Base-by-base conservation (phyloP, 768 basidiomycete species). In the Rhodosporidiobolus odoratus region DNA sequence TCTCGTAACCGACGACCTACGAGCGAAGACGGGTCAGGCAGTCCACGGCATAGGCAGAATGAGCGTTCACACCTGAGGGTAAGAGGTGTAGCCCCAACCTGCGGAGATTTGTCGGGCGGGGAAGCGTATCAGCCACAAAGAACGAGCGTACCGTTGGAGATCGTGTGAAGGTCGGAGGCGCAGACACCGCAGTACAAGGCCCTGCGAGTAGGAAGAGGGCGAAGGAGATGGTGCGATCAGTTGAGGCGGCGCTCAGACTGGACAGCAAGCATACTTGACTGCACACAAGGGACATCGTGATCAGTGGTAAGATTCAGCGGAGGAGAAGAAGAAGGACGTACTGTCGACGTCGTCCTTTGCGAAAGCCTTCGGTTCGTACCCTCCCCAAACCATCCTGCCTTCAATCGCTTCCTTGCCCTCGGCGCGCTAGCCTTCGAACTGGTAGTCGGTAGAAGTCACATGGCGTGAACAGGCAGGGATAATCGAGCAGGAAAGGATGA, bases 301-400 rank as follows among this genome's bases (percentile, higher is more conserved):
- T 54, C 52, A 54, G 52, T 34, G 35, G 19, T 4, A 7, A 13
- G n/a, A 30, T n/a, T n/a, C n/a, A 30, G 27, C 9, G 52, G 10
- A 53, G 27, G 27, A 53, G 52, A 53, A 53, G 27, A 19, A 23
- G 52, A 27, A 30, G 23, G 23, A n/a, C 60, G 45, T 48, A 68
- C 19, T 53, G 62, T 87, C 86, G 62, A 87, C 80, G 74, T 88
- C 86, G 69, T 83, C 80, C 34, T 85, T 82, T 4, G 81, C 81
- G 68, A 81, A 81, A 10, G 77, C 77, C 79, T 87, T 87, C 23
- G 86, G 85, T 73, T 83, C 75, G 78, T 84, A 85, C 48, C 77
- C 76, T 69, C 79, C 32, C 62, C 64, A 40, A 13, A 8, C 23
- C 10, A 50, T 10, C 48, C n/a, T 10, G 23, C 48, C 48, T n/a